Percentiles rank a stretch among this genome's conserved stretches.
Evolutionary conservation across 768 basidiomycete genomes (phyloP).

Genomic region (Mycena metata): DNA sequence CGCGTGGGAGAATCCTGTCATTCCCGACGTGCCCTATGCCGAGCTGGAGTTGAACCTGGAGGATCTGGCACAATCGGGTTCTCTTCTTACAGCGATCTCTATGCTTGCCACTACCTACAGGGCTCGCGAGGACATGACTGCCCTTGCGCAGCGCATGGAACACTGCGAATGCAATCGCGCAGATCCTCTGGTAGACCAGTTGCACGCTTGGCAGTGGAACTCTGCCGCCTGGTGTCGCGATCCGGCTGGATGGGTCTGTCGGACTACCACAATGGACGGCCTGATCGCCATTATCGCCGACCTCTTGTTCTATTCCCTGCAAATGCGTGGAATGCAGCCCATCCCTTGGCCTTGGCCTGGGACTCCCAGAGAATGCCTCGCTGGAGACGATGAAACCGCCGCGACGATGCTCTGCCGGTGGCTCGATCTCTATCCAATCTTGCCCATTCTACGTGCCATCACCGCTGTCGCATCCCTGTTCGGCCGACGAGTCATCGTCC

Average conservation of each 20-base stretch:
- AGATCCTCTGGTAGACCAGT: constrained; percentile 20
- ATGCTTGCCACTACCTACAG: constrained; percentile 20
- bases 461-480: constrained; percentile 17
- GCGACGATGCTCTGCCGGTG: constrained; percentile 31
- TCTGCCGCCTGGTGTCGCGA: constrained; percentile 18
- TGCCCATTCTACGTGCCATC: constrained; percentile 31
- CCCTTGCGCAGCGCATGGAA: constrained; percentile 29
- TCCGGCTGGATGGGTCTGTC: constrained; percentile 20
- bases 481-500: constrained; percentile 17
- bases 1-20: constrained; percentile 30
- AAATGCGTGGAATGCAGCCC: background rate
- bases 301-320: constrained; percentile 21
- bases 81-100: constrained; percentile 25
- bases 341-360: constrained; percentile 28
- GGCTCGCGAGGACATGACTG: constrained; percentile 28
- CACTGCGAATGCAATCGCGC: constrained; percentile 32
- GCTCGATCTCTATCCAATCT: constrained; percentile 28
- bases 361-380: constrained; percentile 19
- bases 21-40: constrained; percentile 26
- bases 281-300: constrained; percentile 27
- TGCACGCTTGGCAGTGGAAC: constrained; percentile 33
- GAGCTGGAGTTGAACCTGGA: constrained; percentile 12
- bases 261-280: constrained; percentile 19
- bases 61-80: constrained; percentile 3
- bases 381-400: constrained; percentile 22